These are phyloP conservation scores for Gossypium thurberi DNA, from an alignment of 345 rosid genomes.

Conservation along the genomic window DNA sequence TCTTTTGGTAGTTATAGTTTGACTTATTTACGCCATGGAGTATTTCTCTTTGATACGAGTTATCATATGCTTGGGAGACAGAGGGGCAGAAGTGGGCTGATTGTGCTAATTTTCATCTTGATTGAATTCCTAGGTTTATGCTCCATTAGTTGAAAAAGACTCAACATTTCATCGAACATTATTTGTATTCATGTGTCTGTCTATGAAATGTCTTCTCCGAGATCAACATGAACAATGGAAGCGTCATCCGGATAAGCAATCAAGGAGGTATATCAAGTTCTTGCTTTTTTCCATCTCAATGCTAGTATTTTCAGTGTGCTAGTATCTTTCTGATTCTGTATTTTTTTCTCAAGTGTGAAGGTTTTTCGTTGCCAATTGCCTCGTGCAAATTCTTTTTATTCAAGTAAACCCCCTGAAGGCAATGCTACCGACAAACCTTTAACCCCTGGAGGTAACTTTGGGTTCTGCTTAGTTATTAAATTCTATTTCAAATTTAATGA, in stretches of 20 bases:
- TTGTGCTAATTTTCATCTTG: neutral
- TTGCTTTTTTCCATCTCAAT: neutral
- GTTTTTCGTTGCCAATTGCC: conserved; percentile 82
- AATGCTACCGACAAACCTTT: conserved; percentile 53
- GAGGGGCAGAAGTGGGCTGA: neutral
- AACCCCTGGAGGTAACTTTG: conserved; percentile 52
- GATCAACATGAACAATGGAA: conserved; percentile 97
- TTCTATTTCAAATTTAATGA: neutral
- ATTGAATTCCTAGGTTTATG: conserved; percentile 57
- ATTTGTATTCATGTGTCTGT: conserved; percentile 74
- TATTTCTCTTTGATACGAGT: neutral
- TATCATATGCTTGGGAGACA: neutral
- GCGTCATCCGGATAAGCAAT: conserved; percentile 41
- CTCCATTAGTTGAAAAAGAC: conserved; percentile 56
- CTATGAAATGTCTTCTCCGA: conserved; percentile 79
- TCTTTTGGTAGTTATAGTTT: neutral
- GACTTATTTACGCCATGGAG: neutral
- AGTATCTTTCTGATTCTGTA: conserved; percentile 10
- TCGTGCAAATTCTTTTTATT: conserved; percentile 58
- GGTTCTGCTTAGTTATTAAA: neutral
- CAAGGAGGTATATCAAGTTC: conserved; percentile 46
- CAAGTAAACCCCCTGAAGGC: conserved; percentile 54
- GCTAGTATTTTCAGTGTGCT: neutral
- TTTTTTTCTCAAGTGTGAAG: conserved; percentile 54
- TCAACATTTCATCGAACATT: conserved; percentile 74